Base-by-base conservation (phyloP, 257 asterid genomes). In the Leptodermis oblonga region DNA sequence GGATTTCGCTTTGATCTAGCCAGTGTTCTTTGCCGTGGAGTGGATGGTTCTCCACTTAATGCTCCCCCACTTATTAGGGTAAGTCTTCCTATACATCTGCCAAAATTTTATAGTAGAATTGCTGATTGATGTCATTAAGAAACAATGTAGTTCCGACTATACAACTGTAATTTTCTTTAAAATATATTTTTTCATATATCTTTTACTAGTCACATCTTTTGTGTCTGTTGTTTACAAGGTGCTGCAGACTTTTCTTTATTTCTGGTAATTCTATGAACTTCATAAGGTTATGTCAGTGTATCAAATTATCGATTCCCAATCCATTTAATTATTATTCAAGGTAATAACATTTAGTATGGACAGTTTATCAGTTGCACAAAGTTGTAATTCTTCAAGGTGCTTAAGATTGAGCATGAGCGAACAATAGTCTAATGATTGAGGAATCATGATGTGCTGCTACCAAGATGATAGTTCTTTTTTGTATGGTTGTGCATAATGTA, bases 1-100 rank as follows among this genome's bases (percentile, higher is more conserved):
- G 99, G 99, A 55, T 93, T 93, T 80, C 96, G 99, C 72, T 93
- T 93, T 77, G 99, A 93, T 72, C 94, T 93, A 72, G 92, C 99
- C 31, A 90, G 99, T 62, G 90, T 80, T 83, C 97, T 93, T 72
- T 93, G 97, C 80, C 88, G 99, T 67, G 96, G 99, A 81, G 73
- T 86, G 33, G 96, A 93, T 79, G 99, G 99, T 76, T 83, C 96
- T 71, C 99, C 97, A 55, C 88, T 93, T 68, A 73, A 62, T 78
- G 84, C 94, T 78, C 99, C 99, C 58, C 99, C 97, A 31, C 77
- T 93, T 77, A 73, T 93, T 72, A 83, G 85, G 87, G 99, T 93
- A 81, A 76, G 74, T 68, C 73, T 28, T 67, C 30, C 62, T 39
- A 42, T 51, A 12, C 15, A 45, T 74, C 43, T 67, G 54, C 26